phyloP scores from a whole-genome alignment of 345 rosid genomes.

The Conringia planisiliqua region DNA sequence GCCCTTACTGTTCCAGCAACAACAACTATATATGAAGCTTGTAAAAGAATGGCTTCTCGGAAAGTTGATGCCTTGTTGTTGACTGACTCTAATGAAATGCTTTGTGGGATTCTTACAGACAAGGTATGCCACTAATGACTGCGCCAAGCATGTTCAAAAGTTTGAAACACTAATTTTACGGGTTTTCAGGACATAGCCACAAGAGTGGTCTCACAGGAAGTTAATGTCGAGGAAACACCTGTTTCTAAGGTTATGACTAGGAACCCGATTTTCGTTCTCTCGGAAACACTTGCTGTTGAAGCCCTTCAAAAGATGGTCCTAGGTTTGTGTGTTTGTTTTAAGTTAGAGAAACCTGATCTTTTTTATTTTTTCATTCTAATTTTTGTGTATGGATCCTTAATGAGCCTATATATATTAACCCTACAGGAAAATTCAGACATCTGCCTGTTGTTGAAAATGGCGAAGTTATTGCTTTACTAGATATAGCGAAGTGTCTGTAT shows the following conservation, averaged over 20 bases:
- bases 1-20: conserved; percentile 90
- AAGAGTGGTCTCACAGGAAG: conserved; percentile 78
- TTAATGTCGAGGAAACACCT: conserved; percentile 83
- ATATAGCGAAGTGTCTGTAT: conserved; percentile 93
- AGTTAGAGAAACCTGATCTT: not conserved
- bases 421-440: conserved; percentile 93
- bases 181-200: conserved; percentile 77
- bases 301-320: conserved; percentile 99
- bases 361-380: not conserved
- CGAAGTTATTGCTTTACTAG: conserved; percentile 94
- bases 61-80: conserved; percentile 89
- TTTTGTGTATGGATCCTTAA: not conserved
- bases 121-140: conserved; percentile 46
- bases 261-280: conserved; percentile 91
- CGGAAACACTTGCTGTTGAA: conserved; percentile 95
- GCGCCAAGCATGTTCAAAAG: not conserved
- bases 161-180: not conserved
- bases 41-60: conserved; percentile 93
- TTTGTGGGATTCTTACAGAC: conserved; percentile 98
- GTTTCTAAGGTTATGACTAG: conserved; percentile 96
- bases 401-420: conserved; percentile 14
- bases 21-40: conserved; percentile 78
- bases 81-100: conserved; percentile 88
- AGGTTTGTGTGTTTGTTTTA: conserved; percentile 50
- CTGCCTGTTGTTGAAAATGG: conserved; percentile 99